These are phyloP conservation scores for Hypoxylon sp. DNA, from an alignment of 2,329 filamentous ascomycete species.

Conservation along the genomic window DNA sequence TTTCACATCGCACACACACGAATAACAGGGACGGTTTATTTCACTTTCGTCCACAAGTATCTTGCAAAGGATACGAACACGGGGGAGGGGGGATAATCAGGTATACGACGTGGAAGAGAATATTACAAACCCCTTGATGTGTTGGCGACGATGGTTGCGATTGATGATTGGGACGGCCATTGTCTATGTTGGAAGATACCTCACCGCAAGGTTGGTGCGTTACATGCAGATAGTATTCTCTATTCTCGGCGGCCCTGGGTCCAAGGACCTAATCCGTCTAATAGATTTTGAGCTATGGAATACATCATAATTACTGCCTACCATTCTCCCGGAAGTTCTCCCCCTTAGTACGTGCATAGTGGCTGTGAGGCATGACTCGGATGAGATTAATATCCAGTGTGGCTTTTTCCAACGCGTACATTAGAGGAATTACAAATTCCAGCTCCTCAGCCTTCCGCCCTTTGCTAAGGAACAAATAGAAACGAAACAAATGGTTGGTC, in stretches of 20 bases:
- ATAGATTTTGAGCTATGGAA: slow-evolving; percentile 28
- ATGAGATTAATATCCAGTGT: slow-evolving; percentile 3
- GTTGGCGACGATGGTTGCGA: slow-evolving; percentile 22
- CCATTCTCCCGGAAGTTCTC: slow-evolving; percentile 6
- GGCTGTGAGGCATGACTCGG: slow-evolving; percentile 27
- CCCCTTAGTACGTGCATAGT: slow-evolving; percentile 12
- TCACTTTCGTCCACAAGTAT: slow-evolving; percentile 2
- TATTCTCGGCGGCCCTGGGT: slow-evolving; percentile 22
- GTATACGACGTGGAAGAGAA: slow-evolving; percentile 9
- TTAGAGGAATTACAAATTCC: too few relatives aligned
- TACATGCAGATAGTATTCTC: slow-evolving; percentile 20
- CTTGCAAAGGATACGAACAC: too few relatives aligned
- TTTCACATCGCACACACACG: slow-evolving; percentile 23
- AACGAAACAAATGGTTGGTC: not conserved
- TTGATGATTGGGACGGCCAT: slow-evolving; percentile 17
- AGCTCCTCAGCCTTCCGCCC: too few relatives aligned
- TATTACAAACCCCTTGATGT: slow-evolving; percentile 20
- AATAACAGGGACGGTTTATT: slow-evolving; percentile 29
- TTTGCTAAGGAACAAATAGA: too few relatives aligned
- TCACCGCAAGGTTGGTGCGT: slow-evolving; percentile 28
- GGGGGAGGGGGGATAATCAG: not conserved
- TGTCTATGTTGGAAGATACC: slow-evolving; percentile 17
- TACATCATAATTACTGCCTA: slow-evolving; percentile 12
- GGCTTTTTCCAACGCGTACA: too few relatives aligned
- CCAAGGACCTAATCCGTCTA: slow-evolving; percentile 25